Conservation (phyloP, 1,284 basidiomycete species). For the Cutaneotrichosporon arboriforme region DNA sequence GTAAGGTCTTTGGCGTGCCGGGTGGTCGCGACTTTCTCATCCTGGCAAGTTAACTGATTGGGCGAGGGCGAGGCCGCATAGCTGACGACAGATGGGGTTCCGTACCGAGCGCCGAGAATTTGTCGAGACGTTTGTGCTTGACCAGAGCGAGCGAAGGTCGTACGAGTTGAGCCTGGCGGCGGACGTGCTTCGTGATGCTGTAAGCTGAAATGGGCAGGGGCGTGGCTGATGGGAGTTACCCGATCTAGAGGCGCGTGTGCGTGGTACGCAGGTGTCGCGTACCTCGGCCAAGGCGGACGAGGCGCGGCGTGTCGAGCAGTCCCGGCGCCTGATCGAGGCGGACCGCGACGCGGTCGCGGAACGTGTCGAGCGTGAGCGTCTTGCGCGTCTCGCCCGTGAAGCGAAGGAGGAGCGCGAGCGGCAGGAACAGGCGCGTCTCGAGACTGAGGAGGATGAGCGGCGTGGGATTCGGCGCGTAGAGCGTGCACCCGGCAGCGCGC, state of each 20-base stretch:
- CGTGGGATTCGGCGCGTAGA: no score
- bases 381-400: conserved; percentile 20
- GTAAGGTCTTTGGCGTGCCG: conserved; percentile 33
- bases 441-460: background rate
- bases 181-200: conserved; percentile 31
- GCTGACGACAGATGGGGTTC: conserved; percentile 39
- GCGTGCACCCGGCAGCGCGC: no score
- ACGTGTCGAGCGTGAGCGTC: conserved; percentile 32
- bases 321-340: conserved; percentile 36
- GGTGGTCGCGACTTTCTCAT: conserved; percentile 44
- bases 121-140: conserved; percentile 28
- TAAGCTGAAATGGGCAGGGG: conserved; percentile 15
- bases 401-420: background rate
- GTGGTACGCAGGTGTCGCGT: conserved; percentile 7
- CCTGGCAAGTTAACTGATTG: conserved; percentile 40
- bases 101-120: conserved; percentile 34
- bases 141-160: conserved; percentile 26
- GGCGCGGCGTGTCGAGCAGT: conserved; percentile 28
- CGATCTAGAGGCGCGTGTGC: conserved; percentile 19
- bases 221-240: conserved; percentile 20
- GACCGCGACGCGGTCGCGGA: conserved; percentile 36
- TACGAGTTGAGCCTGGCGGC: conserved; percentile 35
- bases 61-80: no score
- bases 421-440: background rate
- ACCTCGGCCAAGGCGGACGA: conserved; percentile 27